Evolutionary conservation across 1,139 yeast genomes (phyloP).

Genomic region (Suhomyces panamericanus): DNA sequence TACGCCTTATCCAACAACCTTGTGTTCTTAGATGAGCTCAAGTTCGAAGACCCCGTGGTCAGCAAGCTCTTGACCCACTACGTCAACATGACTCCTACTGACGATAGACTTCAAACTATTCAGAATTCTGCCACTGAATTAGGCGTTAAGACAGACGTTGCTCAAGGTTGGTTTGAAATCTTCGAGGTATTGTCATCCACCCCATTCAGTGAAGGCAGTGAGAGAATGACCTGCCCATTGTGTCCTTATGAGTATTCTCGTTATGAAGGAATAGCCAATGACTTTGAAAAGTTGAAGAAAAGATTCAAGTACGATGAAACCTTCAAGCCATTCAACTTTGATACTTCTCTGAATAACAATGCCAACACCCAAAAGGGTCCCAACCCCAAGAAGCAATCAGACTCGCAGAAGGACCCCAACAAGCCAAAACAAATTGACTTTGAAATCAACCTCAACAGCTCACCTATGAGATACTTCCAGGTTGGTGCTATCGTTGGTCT

Average conservation of each 20-base stretch:
- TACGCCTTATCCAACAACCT: slow-evolving; percentile 33
- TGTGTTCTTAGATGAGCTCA: slow-evolving; percentile 33
- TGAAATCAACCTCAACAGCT: slow-evolving; percentile 28
- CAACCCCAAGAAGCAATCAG: slow-evolving; percentile 1
- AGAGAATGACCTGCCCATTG: slow-evolving; percentile 28
- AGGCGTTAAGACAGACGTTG: slow-evolving; percentile 11
- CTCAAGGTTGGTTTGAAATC: slow-evolving; percentile 33
- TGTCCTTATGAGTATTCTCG: slow-evolving; percentile 34
- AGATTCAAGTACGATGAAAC: slow-evolving; percentile 11
- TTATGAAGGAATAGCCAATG: slow-evolving; percentile 13
- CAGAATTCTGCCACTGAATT: slow-evolving; percentile 1
- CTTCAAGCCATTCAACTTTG: slow-evolving; percentile 11
- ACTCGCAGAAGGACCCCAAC: slow-evolving; percentile 10
- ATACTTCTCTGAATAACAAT: background rate
- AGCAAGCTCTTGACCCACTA: slow-evolving; percentile 25
- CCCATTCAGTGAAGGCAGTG: slow-evolving; percentile 29
- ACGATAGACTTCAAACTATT: slow-evolving; percentile 8
- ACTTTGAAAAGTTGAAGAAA: slow-evolving; percentile 14
- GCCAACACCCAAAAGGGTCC: background rate
- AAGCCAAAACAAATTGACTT: slow-evolving; percentile 21
- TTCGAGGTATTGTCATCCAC: slow-evolving; percentile 32
- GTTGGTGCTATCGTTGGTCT: slow-evolving; percentile 34
- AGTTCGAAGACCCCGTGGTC: slow-evolving; percentile 28
- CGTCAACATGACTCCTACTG: slow-evolving; percentile 13
- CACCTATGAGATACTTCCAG: slow-evolving; percentile 32